Base-by-base conservation (phyloP, 1,284 basidiomycete genomes). In the Malassezia sp. region DNA sequence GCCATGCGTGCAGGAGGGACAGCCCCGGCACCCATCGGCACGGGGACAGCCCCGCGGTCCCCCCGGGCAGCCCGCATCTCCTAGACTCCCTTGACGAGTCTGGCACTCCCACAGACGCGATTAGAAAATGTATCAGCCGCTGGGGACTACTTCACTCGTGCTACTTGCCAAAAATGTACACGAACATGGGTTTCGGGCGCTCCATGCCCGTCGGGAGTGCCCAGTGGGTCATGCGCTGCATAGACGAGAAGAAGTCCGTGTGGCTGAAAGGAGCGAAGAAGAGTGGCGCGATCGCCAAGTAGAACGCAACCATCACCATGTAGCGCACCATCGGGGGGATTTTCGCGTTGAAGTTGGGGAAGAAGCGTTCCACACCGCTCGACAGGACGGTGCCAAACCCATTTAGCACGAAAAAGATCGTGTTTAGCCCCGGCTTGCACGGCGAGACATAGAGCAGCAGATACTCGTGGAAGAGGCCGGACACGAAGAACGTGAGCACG, bases 401-500 rank as follows among this genome's bases (percentile, higher is more conserved):
- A 45, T 69, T 69, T 28, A 52, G 36, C 12, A 67, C 39, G 59
- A 70, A 70, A 41, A 70, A 70, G 45, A 63, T 22, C 18, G 67
- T 66, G 53, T 69, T 63, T 30, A 53, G 57, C 32, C 65, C 67
- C 31, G 59, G 60, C 2, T 40, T 14, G 33, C 18, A n/a, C 10
- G 35, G 35, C 7, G 42, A 17, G 53, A 57, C 15, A 61, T 54
- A 17, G 60, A 61, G 24, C 44, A 61, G 41, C 35, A 70, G 64
- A 55, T 63, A 62, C 41, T 70, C 67, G 53, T 70, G 67, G 48
- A 61, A 60, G 39, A 60, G 45, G 31, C 61, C 64, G 30, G 56
- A 59, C 53, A 64, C 62, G 33, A 60, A 55, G 42, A 70, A 70
- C 2, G 67, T 68, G 38, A 51, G 11, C 28, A 50, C 14, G 10